Evolutionary conservation across 441 rosid species (phyloP), one percentile per base, ranked within the genome.

Genomic region (Geranium incanum): DNA sequence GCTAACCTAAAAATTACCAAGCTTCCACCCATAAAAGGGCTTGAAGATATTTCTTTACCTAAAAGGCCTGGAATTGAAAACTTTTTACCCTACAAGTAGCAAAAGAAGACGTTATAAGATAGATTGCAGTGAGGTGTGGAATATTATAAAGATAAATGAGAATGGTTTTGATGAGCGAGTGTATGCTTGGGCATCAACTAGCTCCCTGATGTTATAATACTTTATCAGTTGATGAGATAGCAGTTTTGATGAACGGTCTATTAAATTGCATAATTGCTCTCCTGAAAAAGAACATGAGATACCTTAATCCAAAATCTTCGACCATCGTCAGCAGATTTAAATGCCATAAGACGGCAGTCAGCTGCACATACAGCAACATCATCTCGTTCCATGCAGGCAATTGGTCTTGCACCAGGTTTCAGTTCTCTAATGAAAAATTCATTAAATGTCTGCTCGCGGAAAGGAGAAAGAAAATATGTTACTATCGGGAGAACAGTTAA

Each of bases 271-370:
- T 52, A 15, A 12, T 52, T 52, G 5, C 59, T 52, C 15, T 52
- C 59, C 13, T 13, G 5, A 52, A 52, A 52, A 52, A n/a, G 36
- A 21, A 45, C 19, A 1, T 66, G 60, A 21, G 16, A 19, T 79
- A 94, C 99, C 97, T 94, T 94, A 70, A 94, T 88, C 99, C 99
- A 94, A 79, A 89, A 81, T 82, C 96, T 70, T 36, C 75, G 79
- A 70, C 97, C 79, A 68, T 94, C 97, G 70, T 86, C 88, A n/a
- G 72, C 81, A 0, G 88, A 85, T 71, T 85, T 85, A 69, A 92
- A 94, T 68, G 97, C 97, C 88, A 84, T 90, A 73, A 94, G 79
- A 69, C 97, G 96, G 76, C 97, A 76, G 82, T 94, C 99, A 75
- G 93, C 97, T 45, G 83, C 94, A 82, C 91, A 90, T 41, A 88